Evolutionary conservation across 257 asterid species (phyloP).

Genomic region (Coffea canephora): DNA sequence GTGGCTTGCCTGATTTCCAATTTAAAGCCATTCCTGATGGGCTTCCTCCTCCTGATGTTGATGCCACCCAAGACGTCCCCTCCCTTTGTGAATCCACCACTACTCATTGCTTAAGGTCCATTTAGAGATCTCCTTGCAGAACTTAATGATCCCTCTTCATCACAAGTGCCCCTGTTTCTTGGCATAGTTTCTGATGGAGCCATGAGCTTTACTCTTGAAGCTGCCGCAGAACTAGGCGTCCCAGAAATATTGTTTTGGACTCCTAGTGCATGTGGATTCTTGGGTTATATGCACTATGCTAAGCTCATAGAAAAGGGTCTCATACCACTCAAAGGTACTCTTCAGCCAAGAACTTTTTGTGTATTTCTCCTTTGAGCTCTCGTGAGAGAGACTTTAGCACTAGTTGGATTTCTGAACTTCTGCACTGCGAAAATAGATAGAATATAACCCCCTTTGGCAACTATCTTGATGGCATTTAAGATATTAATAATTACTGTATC

Average conservation of each 20-base stretch:
- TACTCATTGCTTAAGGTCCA: conserved; percentile 17
- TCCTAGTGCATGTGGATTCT: conserved; percentile 19
- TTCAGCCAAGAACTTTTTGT: neutral
- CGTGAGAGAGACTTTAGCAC: too few species aligned
- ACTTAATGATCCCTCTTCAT: conserved; percentile 15
- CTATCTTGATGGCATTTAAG: neutral
- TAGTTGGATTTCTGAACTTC: neutral
- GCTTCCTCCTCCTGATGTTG: conserved; percentile 29
- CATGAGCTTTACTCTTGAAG: conserved; percentile 27
- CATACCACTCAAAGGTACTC: conserved; percentile 24
- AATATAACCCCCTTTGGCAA: neutral
- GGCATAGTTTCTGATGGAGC: conserved; percentile 27
- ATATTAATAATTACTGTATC: neutral
- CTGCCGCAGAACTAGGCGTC: conserved; percentile 31
- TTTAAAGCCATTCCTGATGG: conserved; percentile 36
- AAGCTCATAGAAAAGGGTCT: conserved; percentile 27
- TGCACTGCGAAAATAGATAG: neutral
- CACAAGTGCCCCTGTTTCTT: conserved; percentile 25
- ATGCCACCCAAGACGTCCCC: conserved; percentile 30
- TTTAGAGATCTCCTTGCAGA: conserved; percentile 19
- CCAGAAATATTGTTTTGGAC: conserved; percentile 30
- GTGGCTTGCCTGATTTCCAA: conserved; percentile 28
- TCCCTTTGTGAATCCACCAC: conserved; percentile 25
- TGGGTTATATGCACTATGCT: conserved; percentile 18
- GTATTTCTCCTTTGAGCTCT: neutral